phyloP scores from a whole-genome alignment of 805 yeast genomes.

The Metschnikowia shivogae region DNA sequence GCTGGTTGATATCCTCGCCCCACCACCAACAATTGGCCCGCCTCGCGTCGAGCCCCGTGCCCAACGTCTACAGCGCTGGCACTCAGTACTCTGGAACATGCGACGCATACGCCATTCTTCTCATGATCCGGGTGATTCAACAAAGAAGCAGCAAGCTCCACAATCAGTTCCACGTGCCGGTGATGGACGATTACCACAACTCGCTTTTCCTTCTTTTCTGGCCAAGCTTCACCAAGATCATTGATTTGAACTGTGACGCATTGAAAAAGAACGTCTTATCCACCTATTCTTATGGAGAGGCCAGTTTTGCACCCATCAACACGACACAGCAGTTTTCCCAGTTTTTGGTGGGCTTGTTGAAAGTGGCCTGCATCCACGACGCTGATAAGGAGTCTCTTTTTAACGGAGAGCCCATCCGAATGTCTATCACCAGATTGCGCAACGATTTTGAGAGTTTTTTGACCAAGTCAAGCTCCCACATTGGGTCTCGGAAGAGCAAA shows the following conservation, averaged over 20 bases:
- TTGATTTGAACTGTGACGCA: slow-evolving; percentile 74
- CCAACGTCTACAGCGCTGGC: background rate
- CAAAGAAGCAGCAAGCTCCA: slow-evolving; percentile 62
- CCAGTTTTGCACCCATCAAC: slow-evolving; percentile 40
- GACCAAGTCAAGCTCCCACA: slow-evolving; percentile 59
- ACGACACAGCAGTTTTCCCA: slow-evolving; percentile 79
- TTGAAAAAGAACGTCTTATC: slow-evolving; percentile 47
- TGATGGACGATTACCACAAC: slow-evolving; percentile 65
- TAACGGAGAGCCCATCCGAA: slow-evolving; percentile 66
- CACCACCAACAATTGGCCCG: slow-evolving; percentile 19
- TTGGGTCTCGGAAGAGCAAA: slow-evolving; percentile 29
- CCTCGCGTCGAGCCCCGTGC: slow-evolving; percentile 15
- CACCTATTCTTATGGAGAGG: slow-evolving; percentile 18
- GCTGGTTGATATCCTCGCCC: slow-evolving; percentile 42
- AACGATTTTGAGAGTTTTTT: slow-evolving; percentile 76
- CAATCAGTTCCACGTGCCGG: slow-evolving; percentile 61
- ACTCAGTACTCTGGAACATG: slow-evolving; percentile 42
- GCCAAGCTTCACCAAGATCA: slow-evolving; percentile 78
- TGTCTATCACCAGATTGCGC: slow-evolving; percentile 63
- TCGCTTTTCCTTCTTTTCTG: slow-evolving; percentile 65
- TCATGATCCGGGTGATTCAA: slow-evolving; percentile 70
- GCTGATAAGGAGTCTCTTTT: slow-evolving; percentile 20
- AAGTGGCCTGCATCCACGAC: slow-evolving; percentile 34
- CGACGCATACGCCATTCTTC: slow-evolving; percentile 76
- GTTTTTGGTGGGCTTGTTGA: slow-evolving; percentile 65